Percentiles rank a stretch among this genome's conserved stretches.
phyloP scores from a whole-genome alignment of 108 stramenopile genomes.

The Nitzschia sp. region DNA sequence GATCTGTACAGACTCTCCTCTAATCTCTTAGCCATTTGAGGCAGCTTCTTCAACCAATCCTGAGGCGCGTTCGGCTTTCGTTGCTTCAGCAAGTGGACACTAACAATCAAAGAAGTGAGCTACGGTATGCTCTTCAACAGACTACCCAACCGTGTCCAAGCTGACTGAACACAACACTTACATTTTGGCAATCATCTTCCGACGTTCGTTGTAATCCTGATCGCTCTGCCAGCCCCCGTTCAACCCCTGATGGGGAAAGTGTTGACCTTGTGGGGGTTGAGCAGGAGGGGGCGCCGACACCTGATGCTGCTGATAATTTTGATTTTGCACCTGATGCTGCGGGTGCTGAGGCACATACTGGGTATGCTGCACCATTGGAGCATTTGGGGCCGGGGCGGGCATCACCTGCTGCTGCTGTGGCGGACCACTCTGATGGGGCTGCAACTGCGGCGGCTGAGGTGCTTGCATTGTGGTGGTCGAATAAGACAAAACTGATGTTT shows the following conservation, averaged over 20 bases:
- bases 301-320: slow-evolving; percentile 41
- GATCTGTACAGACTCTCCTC: slow-evolving; percentile 94
- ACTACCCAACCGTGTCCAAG: background rate
- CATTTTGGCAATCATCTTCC: slow-evolving; percentile 95
- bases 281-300: slow-evolving; percentile 30
- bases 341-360: slow-evolving; percentile 48
- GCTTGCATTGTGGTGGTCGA: slow-evolving; percentile 40
- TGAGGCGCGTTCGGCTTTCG: slow-evolving; percentile 94
- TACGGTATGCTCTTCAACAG: background rate
- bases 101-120: slow-evolving; percentile 17
- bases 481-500: too few relatives aligned
- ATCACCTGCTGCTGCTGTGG: slow-evolving; percentile 30
- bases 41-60: slow-evolving; percentile 94
- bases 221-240: slow-evolving; percentile 94
- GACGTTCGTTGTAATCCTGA: slow-evolving; percentile 81
- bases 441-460: slow-evolving; percentile 32
- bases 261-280: slow-evolving; percentile 41
- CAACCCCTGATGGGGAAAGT: slow-evolving; percentile 60
- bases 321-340: slow-evolving; percentile 44
- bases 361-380: slow-evolving; percentile 29
- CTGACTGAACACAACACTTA: slow-evolving; percentile 41
- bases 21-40: slow-evolving; percentile 95
- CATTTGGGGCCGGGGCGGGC: slow-evolving; percentile 32
- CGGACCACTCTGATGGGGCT: background rate
- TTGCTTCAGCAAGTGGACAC: slow-evolving; percentile 90